These are phyloP conservation scores for Botrytis tulipae DNA, from an alignment of 2,329 filamentous ascomycete genomes.

Conservation along the genomic window DNA sequence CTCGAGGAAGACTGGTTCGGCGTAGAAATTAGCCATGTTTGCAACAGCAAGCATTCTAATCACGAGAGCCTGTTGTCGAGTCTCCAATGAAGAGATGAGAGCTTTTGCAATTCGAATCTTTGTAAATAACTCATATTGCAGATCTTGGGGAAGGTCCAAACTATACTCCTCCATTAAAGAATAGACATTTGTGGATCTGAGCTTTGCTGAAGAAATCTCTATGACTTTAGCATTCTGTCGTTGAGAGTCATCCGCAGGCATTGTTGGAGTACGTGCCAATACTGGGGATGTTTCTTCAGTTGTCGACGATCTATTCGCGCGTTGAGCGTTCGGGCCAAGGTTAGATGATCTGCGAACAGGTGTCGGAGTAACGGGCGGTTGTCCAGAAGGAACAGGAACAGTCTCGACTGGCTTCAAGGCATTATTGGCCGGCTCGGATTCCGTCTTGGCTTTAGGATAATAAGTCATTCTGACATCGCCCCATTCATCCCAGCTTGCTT, in stretches of 20 bases:
- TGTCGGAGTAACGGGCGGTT: constrained; percentile 37
- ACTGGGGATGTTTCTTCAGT: constrained; percentile 39
- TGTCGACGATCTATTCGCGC: constrained; percentile 36
- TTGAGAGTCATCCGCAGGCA: constrained; percentile 32
- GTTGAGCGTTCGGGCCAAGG: constrained; percentile 37
- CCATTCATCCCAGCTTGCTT: constrained; percentile 70
- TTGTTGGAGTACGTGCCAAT: constrained; percentile 28
- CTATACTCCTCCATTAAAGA: constrained; percentile 57
- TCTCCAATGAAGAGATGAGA: constrained; percentile 61
- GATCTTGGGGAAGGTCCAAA: constrained; percentile 65
- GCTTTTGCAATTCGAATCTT: constrained; percentile 82
- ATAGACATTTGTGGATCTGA: constrained; percentile 54
- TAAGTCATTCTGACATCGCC: constrained; percentile 78
- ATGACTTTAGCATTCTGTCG: constrained; percentile 35
- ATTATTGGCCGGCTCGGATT: constrained; percentile 33
- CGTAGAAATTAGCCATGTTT: constrained; percentile 86
- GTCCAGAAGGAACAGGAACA: constrained; percentile 25
- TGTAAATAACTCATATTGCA: constrained; percentile 81
- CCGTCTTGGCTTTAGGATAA: constrained; percentile 51
- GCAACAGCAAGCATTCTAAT: constrained; percentile 83
- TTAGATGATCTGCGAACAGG: constrained; percentile 39
- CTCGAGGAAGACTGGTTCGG: constrained; percentile 78
- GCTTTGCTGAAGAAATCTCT: constrained; percentile 53
- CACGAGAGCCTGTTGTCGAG: constrained; percentile 73
- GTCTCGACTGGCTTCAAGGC: constrained; percentile 35